These are phyloP conservation scores for Sporothrix variecibatus DNA, from an alignment of 2,329 filamentous ascomycete genomes.

Conservation along the genomic window DNA sequence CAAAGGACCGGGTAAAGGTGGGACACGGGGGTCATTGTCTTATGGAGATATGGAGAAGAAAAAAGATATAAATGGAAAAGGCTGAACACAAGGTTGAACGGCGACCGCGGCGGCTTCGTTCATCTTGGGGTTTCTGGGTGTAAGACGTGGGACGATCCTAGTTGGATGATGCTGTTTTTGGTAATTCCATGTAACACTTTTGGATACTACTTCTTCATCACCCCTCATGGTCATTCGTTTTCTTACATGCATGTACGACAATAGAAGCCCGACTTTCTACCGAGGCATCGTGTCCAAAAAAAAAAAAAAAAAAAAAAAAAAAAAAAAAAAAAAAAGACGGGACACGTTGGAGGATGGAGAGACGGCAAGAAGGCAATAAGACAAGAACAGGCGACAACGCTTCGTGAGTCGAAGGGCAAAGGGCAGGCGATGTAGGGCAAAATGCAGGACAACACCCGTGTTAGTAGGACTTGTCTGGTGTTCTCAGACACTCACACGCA, in stretches of 20 bases:
- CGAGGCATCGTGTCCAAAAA: neutral
- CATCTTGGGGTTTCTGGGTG: neutral
- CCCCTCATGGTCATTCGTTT: neutral
- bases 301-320: neutral
- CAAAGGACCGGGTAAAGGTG: neutral
- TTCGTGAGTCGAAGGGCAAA: neutral
- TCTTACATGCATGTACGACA: neutral
- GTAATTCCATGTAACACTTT: neutral
- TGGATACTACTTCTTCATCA: neutral
- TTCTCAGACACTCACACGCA: neutral
- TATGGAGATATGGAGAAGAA: neutral
- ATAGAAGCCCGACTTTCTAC: neutral
- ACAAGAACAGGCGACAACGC: neutral
- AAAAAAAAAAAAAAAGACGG: neutral
- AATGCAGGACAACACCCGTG: conserved; percentile 11
- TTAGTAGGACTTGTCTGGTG: neutral
- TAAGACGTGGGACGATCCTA: neutral
- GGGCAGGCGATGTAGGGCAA: neutral
- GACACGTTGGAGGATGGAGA: neutral
- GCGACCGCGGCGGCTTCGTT: neutral
- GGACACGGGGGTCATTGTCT: neutral
- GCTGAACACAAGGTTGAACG: conserved; percentile 10
- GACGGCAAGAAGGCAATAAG: neutral
- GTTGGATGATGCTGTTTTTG: neutral
- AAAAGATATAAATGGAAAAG: conserved; percentile 8